Conservation (phyloP, 2,329 filamentous ascomycete genomes). For the Penicillium sp. region DNA sequence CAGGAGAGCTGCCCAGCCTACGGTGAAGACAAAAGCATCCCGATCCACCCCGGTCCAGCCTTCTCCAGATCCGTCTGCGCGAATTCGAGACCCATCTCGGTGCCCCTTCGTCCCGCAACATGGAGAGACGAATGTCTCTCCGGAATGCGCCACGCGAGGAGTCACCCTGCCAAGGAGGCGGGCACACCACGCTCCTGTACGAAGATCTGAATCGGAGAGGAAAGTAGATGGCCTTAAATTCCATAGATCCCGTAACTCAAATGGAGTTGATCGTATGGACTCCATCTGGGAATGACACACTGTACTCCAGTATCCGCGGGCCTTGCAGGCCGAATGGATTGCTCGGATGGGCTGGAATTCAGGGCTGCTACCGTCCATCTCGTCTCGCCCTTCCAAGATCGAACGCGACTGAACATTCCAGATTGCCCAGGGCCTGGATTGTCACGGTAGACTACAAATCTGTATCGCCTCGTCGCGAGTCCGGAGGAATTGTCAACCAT, state of each 20-base stretch:
- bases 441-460: slow-evolving; percentile 12
- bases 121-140: no score
- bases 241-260: neutral
- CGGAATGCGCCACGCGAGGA: slow-evolving; percentile 10
- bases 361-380: slow-evolving; percentile 16
- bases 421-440: slow-evolving; percentile 9
- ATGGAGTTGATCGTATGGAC: neutral
- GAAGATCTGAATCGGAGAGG: neutral
- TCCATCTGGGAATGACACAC: neutral
- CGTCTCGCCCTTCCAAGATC: slow-evolving; percentile 10
- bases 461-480: slow-evolving; percentile 6
- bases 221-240: neutral
- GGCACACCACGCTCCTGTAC: neutral
- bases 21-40: no score
- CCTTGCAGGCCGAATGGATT: neutral
- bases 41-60: no score
- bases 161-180: neutral
- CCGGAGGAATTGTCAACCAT: slow-evolving; percentile 6
- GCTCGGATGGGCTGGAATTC: slow-evolving; percentile 12
- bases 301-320: neutral
- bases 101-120: no score
- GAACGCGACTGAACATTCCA: slow-evolving; percentile 18
- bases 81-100: no score
- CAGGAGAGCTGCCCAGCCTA: no score
- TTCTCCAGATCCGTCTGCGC: no score